Evolutionary conservation across 192 early-diverging fungal species (phyloP), one percentile per base, ranked within the genome.

Genomic region (Coemansia sp.): DNA sequence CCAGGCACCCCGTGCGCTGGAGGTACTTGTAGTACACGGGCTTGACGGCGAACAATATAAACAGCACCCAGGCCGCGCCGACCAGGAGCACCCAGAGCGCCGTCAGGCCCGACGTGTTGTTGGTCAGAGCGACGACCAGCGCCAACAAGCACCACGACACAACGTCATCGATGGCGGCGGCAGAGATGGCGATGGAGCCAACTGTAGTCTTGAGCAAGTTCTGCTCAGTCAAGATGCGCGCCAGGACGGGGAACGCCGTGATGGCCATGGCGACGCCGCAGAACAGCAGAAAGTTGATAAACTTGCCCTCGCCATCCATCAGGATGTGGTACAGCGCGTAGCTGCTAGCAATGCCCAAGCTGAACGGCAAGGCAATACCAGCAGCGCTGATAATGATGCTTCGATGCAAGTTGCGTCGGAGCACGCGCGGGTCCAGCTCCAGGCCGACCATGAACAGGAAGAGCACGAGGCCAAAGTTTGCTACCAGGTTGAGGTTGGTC

Each of bases 201-300:
- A 96, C 94, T 7, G 79, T 81, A 27, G 94, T 93, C 5, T 83
- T 79, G 36, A 97, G 76, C 35, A 98, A 71, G 67, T 95, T 94
- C 37, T 89, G 85, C 76, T 97, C 95, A 0, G 93, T 89, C 59
- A 98, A 74, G 54, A 98, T 96, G 65, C 97, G 95, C 0, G 94
- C 96, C 31, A 98, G 86, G 1, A 98, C 96, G 0, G 96, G 96
- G 62, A 96, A 98, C 1, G 95, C 95, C 0, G 95, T 98, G 65
- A 96, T 94, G 35, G 91, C 82, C 90, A 96, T 94, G 46, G 93
- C 92, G 7, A 97, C 96, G 42, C 94, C 94, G 24, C 86, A 80
- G 75, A 96, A 97, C 56, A 95, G 86, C 20, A 98, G 51, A 69
- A 95, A 96, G 19, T 82, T 89, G 15, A 75, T 64, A 75, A 93